These are phyloP conservation scores for Aspergillus ostianus DNA, from an alignment of 495 filamentous ascomycete genomes.

Conservation along the genomic window DNA sequence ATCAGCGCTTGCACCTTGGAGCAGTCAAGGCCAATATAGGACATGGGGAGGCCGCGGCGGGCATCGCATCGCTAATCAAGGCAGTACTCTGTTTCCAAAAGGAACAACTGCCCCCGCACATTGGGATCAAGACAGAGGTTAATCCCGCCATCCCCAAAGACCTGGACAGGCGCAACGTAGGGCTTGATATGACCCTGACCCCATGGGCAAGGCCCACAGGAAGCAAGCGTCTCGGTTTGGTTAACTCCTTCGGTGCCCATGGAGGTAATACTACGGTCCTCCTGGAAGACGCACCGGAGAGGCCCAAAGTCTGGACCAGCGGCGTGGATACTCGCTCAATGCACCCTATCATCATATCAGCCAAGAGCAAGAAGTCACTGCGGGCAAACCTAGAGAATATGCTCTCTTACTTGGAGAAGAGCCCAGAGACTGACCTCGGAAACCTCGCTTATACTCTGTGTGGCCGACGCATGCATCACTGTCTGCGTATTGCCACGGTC, in stretches of 20 bases:
- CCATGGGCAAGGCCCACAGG: conserved; percentile 3
- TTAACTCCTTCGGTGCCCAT: conserved; percentile 40
- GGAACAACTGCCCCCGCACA: conserved; percentile 31
- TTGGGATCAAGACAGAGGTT: conserved; percentile 45
- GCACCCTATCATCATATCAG: conserved; percentile 31
- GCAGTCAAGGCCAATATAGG: conserved; percentile 40
- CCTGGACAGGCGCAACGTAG: conserved; percentile 27
- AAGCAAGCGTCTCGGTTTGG: conserved; percentile 4
- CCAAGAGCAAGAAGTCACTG: conserved; percentile 36
- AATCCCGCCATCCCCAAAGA: conserved; percentile 33
- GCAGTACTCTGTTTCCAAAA: conserved; percentile 30
- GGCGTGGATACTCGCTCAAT: neutral
- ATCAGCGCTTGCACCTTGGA: conserved; percentile 20
- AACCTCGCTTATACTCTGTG: conserved; percentile 43
- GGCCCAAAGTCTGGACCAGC: neutral
- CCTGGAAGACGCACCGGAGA: conserved; percentile 10
- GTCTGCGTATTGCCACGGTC: conserved; percentile 37
- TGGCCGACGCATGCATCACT: conserved; percentile 36
- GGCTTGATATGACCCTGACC: conserved; percentile 21
- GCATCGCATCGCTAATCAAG: conserved; percentile 35
- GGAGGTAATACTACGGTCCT: conserved; percentile 15
- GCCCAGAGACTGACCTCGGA: conserved; percentile 27
- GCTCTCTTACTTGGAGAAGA: conserved; percentile 25
- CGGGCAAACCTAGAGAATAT: conserved; percentile 33
- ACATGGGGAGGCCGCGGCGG: conserved; percentile 38